Conservation (phyloP, 306 rosid species). For the Cajanus cajan region DNA sequence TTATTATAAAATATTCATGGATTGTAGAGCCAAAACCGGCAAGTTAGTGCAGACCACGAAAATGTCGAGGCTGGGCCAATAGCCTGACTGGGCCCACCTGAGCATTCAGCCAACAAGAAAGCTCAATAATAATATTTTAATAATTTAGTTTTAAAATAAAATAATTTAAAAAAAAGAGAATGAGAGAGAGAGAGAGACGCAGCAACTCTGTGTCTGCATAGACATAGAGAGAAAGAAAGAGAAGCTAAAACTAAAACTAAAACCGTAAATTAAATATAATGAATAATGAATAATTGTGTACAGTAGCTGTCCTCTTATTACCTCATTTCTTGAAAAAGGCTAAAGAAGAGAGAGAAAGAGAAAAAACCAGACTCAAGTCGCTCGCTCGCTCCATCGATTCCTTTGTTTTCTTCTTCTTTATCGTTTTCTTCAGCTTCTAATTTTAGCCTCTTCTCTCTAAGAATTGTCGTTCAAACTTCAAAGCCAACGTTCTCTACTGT, state of each 20-base stretch:
- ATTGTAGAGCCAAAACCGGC: constrained; percentile 38
- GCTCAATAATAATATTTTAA: constrained; percentile 3
- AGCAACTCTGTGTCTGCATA: constrained; percentile 26
- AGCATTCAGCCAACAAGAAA: constrained; percentile 28
- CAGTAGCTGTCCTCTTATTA: constrained; percentile 17
- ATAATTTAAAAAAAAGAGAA: neutral
- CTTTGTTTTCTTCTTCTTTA: constrained; percentile 50
- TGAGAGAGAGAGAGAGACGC: constrained; percentile 32
- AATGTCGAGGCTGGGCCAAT: constrained; percentile 39
- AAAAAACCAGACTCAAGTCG: constrained; percentile 8
- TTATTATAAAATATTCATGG: neutral
- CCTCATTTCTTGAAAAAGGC: constrained; percentile 36
- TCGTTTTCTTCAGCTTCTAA: constrained; percentile 56
- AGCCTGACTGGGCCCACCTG: constrained; percentile 41
- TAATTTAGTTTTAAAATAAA: neutral
- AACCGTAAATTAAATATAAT: no score
- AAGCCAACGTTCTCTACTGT: constrained; percentile 36
- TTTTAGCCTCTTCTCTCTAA: constrained; percentile 41
- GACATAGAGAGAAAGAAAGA: constrained; percentile 39
- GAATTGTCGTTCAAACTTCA: constrained; percentile 43
- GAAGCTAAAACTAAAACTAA: constrained; percentile 45
- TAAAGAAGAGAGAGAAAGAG: constrained; percentile 27
- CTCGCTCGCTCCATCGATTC: constrained; percentile 17
- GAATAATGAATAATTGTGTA: constrained; percentile 24
- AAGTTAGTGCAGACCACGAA: constrained; percentile 67